phyloP scores from a whole-genome alignment of 345 rosid genomes.

The Durio zibethinus region DNA sequence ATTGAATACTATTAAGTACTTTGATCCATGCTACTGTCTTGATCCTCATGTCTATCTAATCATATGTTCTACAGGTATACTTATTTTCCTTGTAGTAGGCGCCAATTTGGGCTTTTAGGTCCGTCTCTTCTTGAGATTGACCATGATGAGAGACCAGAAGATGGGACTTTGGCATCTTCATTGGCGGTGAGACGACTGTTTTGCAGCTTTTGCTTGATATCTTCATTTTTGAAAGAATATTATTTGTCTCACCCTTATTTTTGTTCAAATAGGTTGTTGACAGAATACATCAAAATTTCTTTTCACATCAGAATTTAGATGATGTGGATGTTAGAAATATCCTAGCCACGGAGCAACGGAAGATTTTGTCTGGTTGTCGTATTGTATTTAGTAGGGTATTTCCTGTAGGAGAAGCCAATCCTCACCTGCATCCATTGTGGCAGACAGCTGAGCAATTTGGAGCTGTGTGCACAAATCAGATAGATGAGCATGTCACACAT shows the following conservation, averaged over 20 bases:
- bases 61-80: conserved; percentile 62
- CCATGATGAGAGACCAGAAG: conserved; percentile 94
- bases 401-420: conserved; percentile 92
- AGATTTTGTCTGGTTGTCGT: conserved; percentile 81
- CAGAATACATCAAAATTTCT: conserved; percentile 72
- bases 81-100: conserved; percentile 94
- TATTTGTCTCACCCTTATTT: not conserved
- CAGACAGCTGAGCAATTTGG: conserved; percentile 98
- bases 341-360: conserved; percentile 77
- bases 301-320: conserved; percentile 61
- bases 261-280: conserved; percentile 69
- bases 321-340: conserved; percentile 90
- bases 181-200: conserved; percentile 62
- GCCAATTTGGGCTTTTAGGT: conserved; percentile 94
- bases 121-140: conserved; percentile 98
- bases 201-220: conserved; percentile 3
- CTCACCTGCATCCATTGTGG: conserved; percentile 94
- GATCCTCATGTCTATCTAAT: conserved; percentile 1
- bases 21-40: conserved; percentile 1
- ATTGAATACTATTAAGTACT: not conserved
- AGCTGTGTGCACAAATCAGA: conserved; percentile 84
- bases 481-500: conserved; percentile 92
- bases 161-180: conserved; percentile 92
- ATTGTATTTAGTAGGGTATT: conserved; percentile 88
- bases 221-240: not conserved